These are phyloP conservation scores for Mycena chlorophos DNA, from an alignment of 768 basidiomycete genomes.

Conservation along the genomic window DNA sequence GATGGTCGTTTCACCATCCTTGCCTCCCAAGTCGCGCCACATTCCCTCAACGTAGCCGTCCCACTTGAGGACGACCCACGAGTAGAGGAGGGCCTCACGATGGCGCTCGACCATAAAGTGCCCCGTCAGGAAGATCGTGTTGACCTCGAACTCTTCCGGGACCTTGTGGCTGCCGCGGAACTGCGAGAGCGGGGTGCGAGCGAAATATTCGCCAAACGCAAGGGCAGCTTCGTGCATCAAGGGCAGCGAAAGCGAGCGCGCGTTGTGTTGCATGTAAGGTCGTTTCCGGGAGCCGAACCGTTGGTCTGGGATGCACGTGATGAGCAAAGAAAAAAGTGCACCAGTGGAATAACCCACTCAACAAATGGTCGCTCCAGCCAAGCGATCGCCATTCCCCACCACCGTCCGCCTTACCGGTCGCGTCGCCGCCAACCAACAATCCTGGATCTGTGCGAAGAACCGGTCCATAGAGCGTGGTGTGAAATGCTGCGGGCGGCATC, in stretches of 20 bases:
- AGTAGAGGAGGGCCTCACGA: constrained; percentile 38
- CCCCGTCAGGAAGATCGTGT: constrained; percentile 33
- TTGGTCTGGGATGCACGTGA: constrained; percentile 12
- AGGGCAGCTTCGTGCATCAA: constrained; percentile 35
- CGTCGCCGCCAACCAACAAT: constrained; percentile 30
- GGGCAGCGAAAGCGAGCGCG: constrained; percentile 34
- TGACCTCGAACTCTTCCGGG: constrained; percentile 30
- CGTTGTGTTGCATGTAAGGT: constrained; percentile 43
- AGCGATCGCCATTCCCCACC: constrained; percentile 42
- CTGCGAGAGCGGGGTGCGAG: constrained; percentile 30
- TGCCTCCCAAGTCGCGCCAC: constrained; percentile 35
- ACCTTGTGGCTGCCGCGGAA: constrained; percentile 33
- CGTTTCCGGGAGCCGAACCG: constrained; percentile 40
- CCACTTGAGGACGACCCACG: constrained; percentile 37
- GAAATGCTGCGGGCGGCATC: constrained; percentile 32
- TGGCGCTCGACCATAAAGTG: constrained; percentile 37
- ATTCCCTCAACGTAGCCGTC: constrained; percentile 29
- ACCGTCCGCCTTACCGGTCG: constrained; percentile 21
- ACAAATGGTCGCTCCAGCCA: constrained; percentile 33
- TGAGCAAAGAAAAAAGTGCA: not conserved
- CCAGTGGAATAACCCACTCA: constrained; percentile 30
- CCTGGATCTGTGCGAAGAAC: constrained; percentile 38
- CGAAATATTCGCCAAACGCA: constrained; percentile 32
- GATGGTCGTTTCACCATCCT: constrained; percentile 11
- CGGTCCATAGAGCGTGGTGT: constrained; percentile 37